Percentiles rank a stretch among this genome's conserved stretches.
phyloP scores from a whole-genome alignment of 768 basidiomycete genomes.

The Candolleomyces eurysporus region DNA sequence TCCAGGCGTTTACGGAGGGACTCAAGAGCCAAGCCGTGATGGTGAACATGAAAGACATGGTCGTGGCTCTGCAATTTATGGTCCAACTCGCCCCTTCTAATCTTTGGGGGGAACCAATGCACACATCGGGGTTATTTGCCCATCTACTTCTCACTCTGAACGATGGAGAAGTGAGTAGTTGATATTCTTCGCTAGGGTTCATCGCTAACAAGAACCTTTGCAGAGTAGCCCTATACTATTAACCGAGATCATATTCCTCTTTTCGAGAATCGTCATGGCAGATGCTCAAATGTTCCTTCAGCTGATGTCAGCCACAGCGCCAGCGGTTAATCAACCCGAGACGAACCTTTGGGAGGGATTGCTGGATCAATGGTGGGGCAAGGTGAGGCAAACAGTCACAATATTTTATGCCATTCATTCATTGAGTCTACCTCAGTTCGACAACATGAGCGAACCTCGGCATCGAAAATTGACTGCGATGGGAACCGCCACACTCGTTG shows the following conservation, averaged over 20 bases:
- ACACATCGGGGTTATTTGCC: constrained; percentile 71
- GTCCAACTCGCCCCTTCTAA: constrained; percentile 61
- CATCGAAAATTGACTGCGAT: constrained; percentile 83
- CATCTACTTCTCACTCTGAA: constrained; percentile 56
- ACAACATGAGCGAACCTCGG: constrained; percentile 84
- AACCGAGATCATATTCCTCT: constrained; percentile 69
- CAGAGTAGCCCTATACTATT: constrained; percentile 44
- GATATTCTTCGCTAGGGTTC: not conserved
- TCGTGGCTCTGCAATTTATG: constrained; percentile 57
- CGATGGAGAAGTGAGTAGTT: constrained; percentile 58
- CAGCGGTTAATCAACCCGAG: constrained; percentile 46
- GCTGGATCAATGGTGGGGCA: constrained; percentile 81
- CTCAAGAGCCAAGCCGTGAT: constrained; percentile 47
- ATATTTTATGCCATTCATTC: not conserved
- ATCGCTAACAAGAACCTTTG: constrained; percentile 1
- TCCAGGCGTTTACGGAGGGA: constrained; percentile 52
- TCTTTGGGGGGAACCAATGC: constrained; percentile 73
- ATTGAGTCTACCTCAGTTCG: constrained; percentile 54
- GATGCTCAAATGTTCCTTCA: constrained; percentile 69
- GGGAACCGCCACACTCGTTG: constrained; percentile 73
- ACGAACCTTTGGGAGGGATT: constrained; percentile 59
- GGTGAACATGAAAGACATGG: constrained; percentile 60
- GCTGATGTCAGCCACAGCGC: constrained; percentile 63
- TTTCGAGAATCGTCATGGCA: constrained; percentile 70
- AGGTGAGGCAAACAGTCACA: constrained; percentile 40